Evolutionary conservation across 495 filamentous ascomycete genomes (phyloP), one percentile per base, ranked within the genome.

Genomic region (Aspergillus diversus): DNA sequence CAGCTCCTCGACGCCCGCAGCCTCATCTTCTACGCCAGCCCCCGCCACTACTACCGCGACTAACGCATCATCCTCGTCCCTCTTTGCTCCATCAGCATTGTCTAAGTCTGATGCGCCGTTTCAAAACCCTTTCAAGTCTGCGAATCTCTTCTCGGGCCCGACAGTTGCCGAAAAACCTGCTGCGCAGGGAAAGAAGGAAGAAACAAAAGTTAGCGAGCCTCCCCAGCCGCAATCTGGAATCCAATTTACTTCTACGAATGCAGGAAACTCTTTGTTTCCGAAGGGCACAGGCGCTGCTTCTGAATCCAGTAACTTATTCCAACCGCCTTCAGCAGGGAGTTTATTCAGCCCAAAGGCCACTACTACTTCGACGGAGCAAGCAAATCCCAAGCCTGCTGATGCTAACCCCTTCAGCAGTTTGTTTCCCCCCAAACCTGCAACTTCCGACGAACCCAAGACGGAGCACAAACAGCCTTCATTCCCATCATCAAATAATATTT

Each of bases 331-430:
- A n/a, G 56, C 66, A 6, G 66, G 64, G 33, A 71, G 43, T 56
- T 31, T 69, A 7, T 71, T 75, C 61, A 49, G 68, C 13, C 61
- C 66, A 33, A 71, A 75, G 64, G 57, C 68, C 21, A 27, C 21
- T 42, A 34, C 73, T 35, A 42, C 55, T 13, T 35, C 62, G 34
- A 33, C 64, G 13, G 63, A 65, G 31, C 52, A 63, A 64, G 66
- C 63, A 35, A 63, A 73, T 53, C 49, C 71, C 5, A 61, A 65
- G 35, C 32, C 68, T 12, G 57, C 60, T 48, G 55, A 48, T 16
- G 55, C 21, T n/a, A 71, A 72, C 33, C 68, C 71, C 12, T 66
- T 67, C 35, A 55, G 50, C 49, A 76, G 69, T 35, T 60, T 78
- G n/a, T 78, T 79, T 57, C 66, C 39, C 6, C 67, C 69, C 11